Base-by-base conservation (phyloP, 2,329 filamentous ascomycete species). In the Diaporthe humulicola region DNA sequence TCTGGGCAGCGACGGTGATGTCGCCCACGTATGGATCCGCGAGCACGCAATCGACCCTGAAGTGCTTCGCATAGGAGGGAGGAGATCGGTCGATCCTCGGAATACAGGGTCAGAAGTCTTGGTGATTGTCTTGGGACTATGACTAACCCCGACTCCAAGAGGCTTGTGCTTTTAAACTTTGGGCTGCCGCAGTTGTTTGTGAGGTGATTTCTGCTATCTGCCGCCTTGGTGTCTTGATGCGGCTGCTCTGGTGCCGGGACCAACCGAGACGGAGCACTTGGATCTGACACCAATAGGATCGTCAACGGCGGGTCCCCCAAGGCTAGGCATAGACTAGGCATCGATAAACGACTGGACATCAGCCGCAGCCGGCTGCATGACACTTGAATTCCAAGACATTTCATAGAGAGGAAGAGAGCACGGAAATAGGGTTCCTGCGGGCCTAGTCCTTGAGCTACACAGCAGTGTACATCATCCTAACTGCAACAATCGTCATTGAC, bases 321-420 rank as follows among this genome's bases (percentile, higher is more conserved):
- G 25, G 60, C 60, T 64, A 64, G 60, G 60, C 60, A n/a, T 42
- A 28, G 60, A 64, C 60, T 48, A 64, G 60, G 60, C 60, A 64
- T 15, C 5, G 40, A 48, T 36, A 33, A 33, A n/a, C 28, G 25
- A 64, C 60, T 64, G 60, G 60, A n/a, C 4, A 64, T 45, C n/a
- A 64, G 38, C 58, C 15, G 17, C 58, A 64, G 58, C n/a, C 30
- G 38, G 36, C 25, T 64, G 58, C 40, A 45, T 64, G 17, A 45
- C 25, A 45, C 38, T 60, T 64, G 38, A 45, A 22, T 45, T 33
- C 58, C 40, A 45, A 64, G 58, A 64, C 58, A 33, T 42, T 64
- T 15, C n/a, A 22, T 12, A 45, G 38, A 17, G 17, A 30, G 38
- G 38, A 45, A 30, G 25, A 64, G 25, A 45, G 38, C 25, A 45